Percentiles rank a stretch among this genome's conserved stretches.
phyloP scores from a whole-genome alignment of 192 early-diverging fungal species.

The Podila verticillata region DNA sequence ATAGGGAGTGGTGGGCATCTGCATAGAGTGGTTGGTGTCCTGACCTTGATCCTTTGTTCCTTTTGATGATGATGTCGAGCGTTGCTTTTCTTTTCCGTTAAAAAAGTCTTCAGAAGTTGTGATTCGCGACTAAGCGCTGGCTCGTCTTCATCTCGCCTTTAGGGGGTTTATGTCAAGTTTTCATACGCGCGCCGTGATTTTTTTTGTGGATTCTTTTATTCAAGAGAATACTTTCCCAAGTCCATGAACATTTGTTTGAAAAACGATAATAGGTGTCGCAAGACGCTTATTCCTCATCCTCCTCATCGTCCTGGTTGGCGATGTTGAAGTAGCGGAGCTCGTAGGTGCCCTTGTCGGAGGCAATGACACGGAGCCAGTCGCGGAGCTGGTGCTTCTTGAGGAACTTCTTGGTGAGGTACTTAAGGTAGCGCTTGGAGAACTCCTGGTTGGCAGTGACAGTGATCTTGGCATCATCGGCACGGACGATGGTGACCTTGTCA shows the following conservation, averaged over 20 bases:
- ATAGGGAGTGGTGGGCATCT: too few species aligned
- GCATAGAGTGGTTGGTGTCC: not conserved
- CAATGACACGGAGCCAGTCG: constrained; percentile 98
- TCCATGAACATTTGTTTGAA: not conserved
- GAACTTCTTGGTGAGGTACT: constrained; percentile 99
- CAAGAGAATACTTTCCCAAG: not conserved
- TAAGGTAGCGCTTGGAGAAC: constrained; percentile 99
- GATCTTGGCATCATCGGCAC: constrained; percentile 74
- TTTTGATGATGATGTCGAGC: too few species aligned
- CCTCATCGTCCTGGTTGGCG: constrained; percentile 77
- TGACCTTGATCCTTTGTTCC: not conserved
- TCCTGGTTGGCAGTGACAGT: constrained; percentile 79
- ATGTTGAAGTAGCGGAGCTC: constrained; percentile 97
- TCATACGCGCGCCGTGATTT: not conserved
- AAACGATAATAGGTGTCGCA: not conserved
- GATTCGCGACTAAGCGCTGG: constrained; percentile 52
- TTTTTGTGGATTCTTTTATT: constrained; percentile 35
- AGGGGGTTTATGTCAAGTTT: constrained; percentile 7
- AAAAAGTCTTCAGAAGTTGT: constrained; percentile 54
- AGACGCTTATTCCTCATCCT: constrained; percentile 71
- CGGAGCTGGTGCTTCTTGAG: constrained; percentile 99
- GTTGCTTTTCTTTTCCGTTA: not conserved
- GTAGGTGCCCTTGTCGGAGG: constrained; percentile 88
- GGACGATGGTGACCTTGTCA: constrained; percentile 85
- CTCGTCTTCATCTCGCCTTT: constrained; percentile 56